Evolutionary conservation across 805 yeast species (phyloP).

Genomic region (Yamadazyma takamatsuzukensis): DNA sequence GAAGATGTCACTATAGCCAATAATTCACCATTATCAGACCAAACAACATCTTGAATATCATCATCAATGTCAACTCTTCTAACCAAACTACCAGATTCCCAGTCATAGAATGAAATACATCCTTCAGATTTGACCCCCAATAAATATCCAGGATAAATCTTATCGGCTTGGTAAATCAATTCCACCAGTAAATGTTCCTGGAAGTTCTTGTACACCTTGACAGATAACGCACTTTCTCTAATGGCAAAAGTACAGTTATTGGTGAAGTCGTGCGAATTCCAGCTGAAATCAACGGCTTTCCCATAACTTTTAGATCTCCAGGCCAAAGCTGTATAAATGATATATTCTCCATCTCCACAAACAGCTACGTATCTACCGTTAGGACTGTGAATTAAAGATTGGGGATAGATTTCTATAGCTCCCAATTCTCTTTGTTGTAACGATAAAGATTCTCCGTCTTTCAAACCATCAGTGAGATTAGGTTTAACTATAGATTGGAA

Average conservation of each 20-base stretch:
- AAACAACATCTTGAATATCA: slow-evolving; percentile 74
- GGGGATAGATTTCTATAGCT: slow-evolving; percentile 90
- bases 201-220: slow-evolving; percentile 78
- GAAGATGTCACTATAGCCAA: slow-evolving; percentile 60
- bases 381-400: slow-evolving; percentile 84
- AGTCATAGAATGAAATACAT: slow-evolving; percentile 84
- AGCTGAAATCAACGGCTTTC: slow-evolving; percentile 82
- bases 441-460: slow-evolving; percentile 78
- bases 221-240: slow-evolving; percentile 61
- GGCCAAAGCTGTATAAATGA: slow-evolving; percentile 92
- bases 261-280: slow-evolving; percentile 82
- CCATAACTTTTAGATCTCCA: slow-evolving; percentile 98
- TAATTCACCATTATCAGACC: slow-evolving; percentile 93
- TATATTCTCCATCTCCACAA: slow-evolving; percentile 96
- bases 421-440: slow-evolving; percentile 88
- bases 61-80: slow-evolving; percentile 79
- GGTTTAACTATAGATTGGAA: slow-evolving; percentile 76
- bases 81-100: slow-evolving; percentile 84
- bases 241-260: slow-evolving; percentile 71
- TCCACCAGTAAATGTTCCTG: slow-evolving; percentile 69
- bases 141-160: slow-evolving; percentile 84
- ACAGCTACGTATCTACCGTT: slow-evolving; percentile 97
- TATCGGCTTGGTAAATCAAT: slow-evolving; percentile 69
- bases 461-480: slow-evolving; percentile 55
- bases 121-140: slow-evolving; percentile 83